A percentile compares a stretch with the other conserved stretches of the same genome.
Evolutionary conservation across 768 basidiomycete species (phyloP).

Genomic region (Amanita brunnescens): DNA sequence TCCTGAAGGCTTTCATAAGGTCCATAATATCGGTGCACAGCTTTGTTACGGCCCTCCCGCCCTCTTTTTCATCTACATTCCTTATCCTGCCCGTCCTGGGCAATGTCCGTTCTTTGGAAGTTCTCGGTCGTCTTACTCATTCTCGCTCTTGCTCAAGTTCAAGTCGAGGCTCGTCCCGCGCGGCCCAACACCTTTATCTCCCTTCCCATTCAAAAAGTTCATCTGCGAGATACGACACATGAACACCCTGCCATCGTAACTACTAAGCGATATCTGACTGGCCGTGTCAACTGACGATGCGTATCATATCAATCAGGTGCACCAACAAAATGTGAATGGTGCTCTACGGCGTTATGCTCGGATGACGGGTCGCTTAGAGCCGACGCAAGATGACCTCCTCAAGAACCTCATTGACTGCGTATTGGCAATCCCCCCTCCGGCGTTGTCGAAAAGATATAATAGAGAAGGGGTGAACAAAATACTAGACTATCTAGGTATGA

Average conservation of each 20-base stretch:
- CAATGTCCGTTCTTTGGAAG: background rate
- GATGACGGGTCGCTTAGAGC: slow-evolving; percentile 43
- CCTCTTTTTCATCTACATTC: too few species aligned
- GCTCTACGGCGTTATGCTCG: slow-evolving; percentile 43
- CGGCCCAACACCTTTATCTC: background rate
- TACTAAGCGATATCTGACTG: background rate
- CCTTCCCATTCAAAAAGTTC: slow-evolving; percentile 1
- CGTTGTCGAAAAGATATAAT: slow-evolving; percentile 14
- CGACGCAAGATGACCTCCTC: slow-evolving; percentile 26
- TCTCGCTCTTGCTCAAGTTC: background rate
- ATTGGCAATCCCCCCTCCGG: slow-evolving; percentile 19
- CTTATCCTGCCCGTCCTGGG: background rate
- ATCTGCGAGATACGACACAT: background rate
- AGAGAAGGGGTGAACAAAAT: background rate
- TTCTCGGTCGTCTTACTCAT: background rate
- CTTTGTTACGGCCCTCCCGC: too few species aligned
- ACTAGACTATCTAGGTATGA: background rate
- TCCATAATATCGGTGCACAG: background rate
- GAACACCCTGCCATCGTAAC: slow-evolving; percentile 3
- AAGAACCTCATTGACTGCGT: slow-evolving; percentile 32
- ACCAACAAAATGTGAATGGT: slow-evolving; percentile 55
- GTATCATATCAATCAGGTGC: slow-evolving; percentile 25
- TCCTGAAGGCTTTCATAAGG: background rate
- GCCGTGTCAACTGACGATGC: background rate
- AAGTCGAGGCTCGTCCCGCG: background rate